Evolutionary conservation across 805 yeast genomes (phyloP), one percentile per base, ranked within the genome.

Genomic region (Candida mattraensis): DNA sequence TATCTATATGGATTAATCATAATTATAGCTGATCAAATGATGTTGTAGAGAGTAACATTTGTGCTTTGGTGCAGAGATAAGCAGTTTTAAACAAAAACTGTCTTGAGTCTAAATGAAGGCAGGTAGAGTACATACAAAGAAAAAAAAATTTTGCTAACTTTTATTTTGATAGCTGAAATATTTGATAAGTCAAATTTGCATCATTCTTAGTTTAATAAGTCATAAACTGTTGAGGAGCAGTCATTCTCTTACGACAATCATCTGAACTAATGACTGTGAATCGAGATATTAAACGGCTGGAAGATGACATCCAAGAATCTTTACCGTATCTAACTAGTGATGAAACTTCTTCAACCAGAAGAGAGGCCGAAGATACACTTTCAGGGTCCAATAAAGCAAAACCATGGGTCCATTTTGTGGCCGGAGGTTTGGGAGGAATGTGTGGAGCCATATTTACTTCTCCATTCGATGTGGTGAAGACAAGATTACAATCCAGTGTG

Each of bases 341-440:
- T 60, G 93, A 84, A 51, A 78, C 80, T 51, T 74, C 83, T 1
- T 69, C 85, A 64, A 78, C 33, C 51, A 63, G 35, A 66, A 78
- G 56, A 38, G 47, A 51, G 10, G 54, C 57, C 5, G 34, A 28
- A 5, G 31, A 24, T 9, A 10, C 14, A n/a, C 20, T 19, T 12
- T 7, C 15, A 7, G 28, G 23, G 26, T 30, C 41, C 28, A 24
- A 33, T 19, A 45, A 54, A 24, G 68, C 69, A 2, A 60, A 61
- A 40, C 79, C 80, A 22, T 74, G 79, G 91, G 87, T 83, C 5
- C 91, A 84, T 62, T 85, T 85, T 56, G 85, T 85, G n/a, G 89
- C 94, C 9, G 94, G 93, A 33, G 95, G 95, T 10, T 59, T 86
- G 17, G 99, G 97, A 21, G 99, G 99, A 11, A 93, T 93, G 97